Evolutionary conservation across 768 basidiomycete species (phyloP), one percentile per base, ranked within the genome.

Genomic region (Psilocybe cubensis): DNA sequence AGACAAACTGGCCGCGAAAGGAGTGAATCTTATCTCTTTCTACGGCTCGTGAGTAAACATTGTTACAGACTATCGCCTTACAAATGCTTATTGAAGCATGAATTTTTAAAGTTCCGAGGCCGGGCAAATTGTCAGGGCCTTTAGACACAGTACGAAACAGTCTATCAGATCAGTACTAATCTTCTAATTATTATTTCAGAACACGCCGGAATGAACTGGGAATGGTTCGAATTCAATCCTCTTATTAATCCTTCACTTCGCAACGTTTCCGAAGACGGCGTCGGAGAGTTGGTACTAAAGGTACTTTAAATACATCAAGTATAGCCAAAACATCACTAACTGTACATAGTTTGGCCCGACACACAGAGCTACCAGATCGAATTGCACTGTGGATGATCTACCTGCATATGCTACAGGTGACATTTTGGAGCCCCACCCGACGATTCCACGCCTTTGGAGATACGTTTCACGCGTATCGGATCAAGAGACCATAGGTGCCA

Each of bases 401-500:
- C 31, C 44, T 7, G 45, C 54, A 6, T 43, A 21, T 10, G 44
- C 45, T 1, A 47, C 54, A 0, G 54, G 54, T 8, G 54, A 55
- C 14, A n/a, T 55, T 14, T 5, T 55, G 4, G 29, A 48, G 45
- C 17, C 44, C 1, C 54, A 55, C 8, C 54, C 54, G 4, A 48
- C 6, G 10, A 17, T 38, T 1, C 45, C 54, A 17, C 28, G 44
- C 12, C 33, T 55, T 18, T 55, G 54, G 54, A 55, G 20, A 18
- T 47, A 20, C 20, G 7, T 46, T 46, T 55, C 31, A 12, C 31
- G 54, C 17, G 23, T 48, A 3, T 12, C 54, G 11, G 54, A 55
- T 35, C 45, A 47, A 21, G 54, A 55, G 23, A 27, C 23, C 8
- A 46, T 55, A n/a, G 54, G 54, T 3, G 44, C 45, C 2, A 31